phyloP scores from a whole-genome alignment of 208 protist genomes.

The Blastocrithidia nonstop region DNA sequence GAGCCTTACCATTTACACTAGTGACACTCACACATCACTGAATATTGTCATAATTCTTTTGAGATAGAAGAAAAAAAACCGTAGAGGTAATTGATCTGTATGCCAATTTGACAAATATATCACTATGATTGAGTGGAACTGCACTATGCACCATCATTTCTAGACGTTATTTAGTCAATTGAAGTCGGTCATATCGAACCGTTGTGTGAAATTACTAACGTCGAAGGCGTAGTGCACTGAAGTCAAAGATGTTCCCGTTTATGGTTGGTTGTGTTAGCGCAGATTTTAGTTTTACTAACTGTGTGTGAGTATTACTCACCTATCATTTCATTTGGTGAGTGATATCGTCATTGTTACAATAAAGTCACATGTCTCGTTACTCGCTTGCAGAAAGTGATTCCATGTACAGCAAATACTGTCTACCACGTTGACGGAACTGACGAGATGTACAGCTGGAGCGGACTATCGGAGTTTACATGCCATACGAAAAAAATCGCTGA shows the following conservation, averaged over 20 bases:
- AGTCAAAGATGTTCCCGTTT: slow-evolving; percentile 37
- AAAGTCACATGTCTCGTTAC: slow-evolving; percentile 31
- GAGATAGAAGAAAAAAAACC: slow-evolving; percentile 73
- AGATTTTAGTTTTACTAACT: slow-evolving; percentile 73
- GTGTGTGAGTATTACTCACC: slow-evolving; percentile 33
- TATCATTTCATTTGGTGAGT: slow-evolving; percentile 75
- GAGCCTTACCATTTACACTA: slow-evolving; percentile 42
- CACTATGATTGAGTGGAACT: slow-evolving; percentile 23
- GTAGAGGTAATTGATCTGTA: slow-evolving; percentile 40
- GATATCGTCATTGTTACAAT: slow-evolving; percentile 12
- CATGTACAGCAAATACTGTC: slow-evolving; percentile 61
- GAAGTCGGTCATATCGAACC: slow-evolving; percentile 52
- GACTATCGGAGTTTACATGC: no score
- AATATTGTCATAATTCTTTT: slow-evolving; percentile 67
- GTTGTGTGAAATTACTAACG: slow-evolving; percentile 65
- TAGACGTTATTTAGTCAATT: slow-evolving; percentile 14
- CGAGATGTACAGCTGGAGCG: slow-evolving; percentile 55
- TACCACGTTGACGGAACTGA: slow-evolving; percentile 76
- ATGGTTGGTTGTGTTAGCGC: slow-evolving; percentile 47
- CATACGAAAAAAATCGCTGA: no score
- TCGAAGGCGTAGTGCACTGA: slow-evolving; percentile 34
- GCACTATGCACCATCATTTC: slow-evolving; percentile 26
- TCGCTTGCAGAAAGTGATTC: slow-evolving; percentile 56
- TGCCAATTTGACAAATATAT: slow-evolving; percentile 29
- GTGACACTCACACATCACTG: slow-evolving; percentile 73